phyloP scores from a whole-genome alignment of 768 basidiomycete species.

The Agaricus subrufescens region DNA sequence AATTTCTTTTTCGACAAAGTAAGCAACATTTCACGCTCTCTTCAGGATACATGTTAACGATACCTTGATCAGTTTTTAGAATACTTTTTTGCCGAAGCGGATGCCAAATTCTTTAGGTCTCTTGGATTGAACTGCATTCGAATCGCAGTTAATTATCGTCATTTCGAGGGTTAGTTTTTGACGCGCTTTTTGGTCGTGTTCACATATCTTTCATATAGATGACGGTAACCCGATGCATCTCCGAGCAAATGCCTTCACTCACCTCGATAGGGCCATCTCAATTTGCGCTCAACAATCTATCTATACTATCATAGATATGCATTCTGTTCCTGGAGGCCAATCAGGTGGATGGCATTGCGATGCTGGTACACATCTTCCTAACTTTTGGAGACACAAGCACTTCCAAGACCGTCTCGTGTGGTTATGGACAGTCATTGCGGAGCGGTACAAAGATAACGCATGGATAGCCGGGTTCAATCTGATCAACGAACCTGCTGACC shows the following conservation, averaged over 20 bases:
- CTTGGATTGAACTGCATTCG: slow-evolving; percentile 81
- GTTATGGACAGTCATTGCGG: slow-evolving; percentile 73
- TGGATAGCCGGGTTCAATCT: slow-evolving; percentile 88
- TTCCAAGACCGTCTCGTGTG: slow-evolving; percentile 75
- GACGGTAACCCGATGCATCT: slow-evolving; percentile 78
- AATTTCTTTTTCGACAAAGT: slow-evolving; percentile 86
- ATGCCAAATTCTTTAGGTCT: slow-evolving; percentile 73
- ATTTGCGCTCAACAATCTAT: slow-evolving; percentile 70
- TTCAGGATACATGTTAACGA: background rate
- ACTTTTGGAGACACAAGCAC: slow-evolving; percentile 79
- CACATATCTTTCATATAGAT: slow-evolving; percentile 26
- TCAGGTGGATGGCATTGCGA: slow-evolving; percentile 83
- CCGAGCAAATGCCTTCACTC: slow-evolving; percentile 71
- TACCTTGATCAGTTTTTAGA: slow-evolving; percentile 59
- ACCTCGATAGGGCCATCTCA: slow-evolving; percentile 78
- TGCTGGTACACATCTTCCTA: slow-evolving; percentile 57
- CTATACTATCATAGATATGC: slow-evolving; percentile 78
- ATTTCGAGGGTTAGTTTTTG: slow-evolving; percentile 52
- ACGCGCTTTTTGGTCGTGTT: background rate
- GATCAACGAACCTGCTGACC: slow-evolving; percentile 78
- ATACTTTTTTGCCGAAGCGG: slow-evolving; percentile 75
- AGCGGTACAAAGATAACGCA: slow-evolving; percentile 65
- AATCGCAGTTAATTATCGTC: slow-evolving; percentile 68
- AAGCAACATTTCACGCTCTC: background rate
- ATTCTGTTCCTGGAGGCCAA: slow-evolving; percentile 71